Evolutionary conservation across 257 asterid species (phyloP).

Genomic region (Plectranthus barbatus): DNA sequence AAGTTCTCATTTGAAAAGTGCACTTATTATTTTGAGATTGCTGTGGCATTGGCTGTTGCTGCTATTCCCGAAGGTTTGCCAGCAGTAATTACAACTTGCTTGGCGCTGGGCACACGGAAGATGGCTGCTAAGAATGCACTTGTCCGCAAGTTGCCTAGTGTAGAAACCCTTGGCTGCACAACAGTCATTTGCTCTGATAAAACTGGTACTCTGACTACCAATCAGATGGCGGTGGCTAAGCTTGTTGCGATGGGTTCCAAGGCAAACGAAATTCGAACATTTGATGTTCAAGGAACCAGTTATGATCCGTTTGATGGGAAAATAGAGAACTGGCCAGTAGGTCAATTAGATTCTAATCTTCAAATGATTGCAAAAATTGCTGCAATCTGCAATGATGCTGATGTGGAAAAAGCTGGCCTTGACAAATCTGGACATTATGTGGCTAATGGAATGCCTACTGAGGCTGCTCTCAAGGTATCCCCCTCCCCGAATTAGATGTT

Average conservation of each 20-base stretch:
- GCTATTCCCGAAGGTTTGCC: slow-evolving; percentile 99
- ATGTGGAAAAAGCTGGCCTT: slow-evolving; percentile 71
- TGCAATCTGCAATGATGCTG: slow-evolving; percentile 93
- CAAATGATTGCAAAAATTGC: slow-evolving; percentile 91
- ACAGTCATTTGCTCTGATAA: slow-evolving; percentile 98
- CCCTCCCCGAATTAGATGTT: no score
- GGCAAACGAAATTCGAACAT: slow-evolving; percentile 41
- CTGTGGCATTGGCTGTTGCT: slow-evolving; percentile 98
- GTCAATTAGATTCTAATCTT: slow-evolving; percentile 69
- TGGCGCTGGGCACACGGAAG: slow-evolving; percentile 98
- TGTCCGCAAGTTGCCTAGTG: slow-evolving; percentile 98
- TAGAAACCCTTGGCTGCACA: slow-evolving; percentile 98
- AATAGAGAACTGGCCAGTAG: slow-evolving; percentile 66
- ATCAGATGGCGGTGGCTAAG: slow-evolving; percentile 95
- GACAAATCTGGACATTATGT: slow-evolving; percentile 45
- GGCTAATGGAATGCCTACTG: slow-evolving; percentile 93
- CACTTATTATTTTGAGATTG: slow-evolving; percentile 97
- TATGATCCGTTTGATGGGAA: slow-evolving; percentile 90
- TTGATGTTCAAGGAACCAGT: slow-evolving; percentile 72
- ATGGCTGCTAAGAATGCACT: slow-evolving; percentile 99
- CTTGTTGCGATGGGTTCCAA: slow-evolving; percentile 71
- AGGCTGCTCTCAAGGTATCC: no score
- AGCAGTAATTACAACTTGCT: slow-evolving; percentile 94
- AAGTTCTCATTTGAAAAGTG: slow-evolving; percentile 98
- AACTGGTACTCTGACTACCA: slow-evolving; percentile 94